Percentiles rank a stretch among this genome's conserved stretches.
These are phyloP conservation scores for Arabis alpina DNA, from an alignment of 345 rosid genomes.

Conservation along the genomic window DNA sequence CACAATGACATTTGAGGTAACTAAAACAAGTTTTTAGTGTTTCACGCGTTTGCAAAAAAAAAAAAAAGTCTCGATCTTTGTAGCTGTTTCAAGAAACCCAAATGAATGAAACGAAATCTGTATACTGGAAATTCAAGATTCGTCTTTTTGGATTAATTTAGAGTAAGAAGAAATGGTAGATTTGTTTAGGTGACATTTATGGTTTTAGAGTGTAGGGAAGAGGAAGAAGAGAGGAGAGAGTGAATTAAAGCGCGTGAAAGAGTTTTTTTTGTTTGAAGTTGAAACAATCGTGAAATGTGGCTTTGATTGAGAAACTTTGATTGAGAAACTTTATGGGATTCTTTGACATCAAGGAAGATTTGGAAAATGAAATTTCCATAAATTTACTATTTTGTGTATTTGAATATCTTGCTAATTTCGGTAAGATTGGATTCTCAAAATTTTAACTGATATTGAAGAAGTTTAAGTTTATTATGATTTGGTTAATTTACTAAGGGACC, in stretches of 20 bases:
- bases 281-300: slow-evolving; percentile 35
- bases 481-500: too few relatives aligned
- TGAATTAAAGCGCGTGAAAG: slow-evolving; percentile 32
- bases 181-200: slow-evolving; percentile 14
- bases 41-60: slow-evolving; percentile 37
- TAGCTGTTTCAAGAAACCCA: slow-evolving; percentile 20
- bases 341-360: background rate
- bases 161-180: slow-evolving; percentile 19
- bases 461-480: too few relatives aligned
- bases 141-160: background rate
- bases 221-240: slow-evolving; percentile 15
- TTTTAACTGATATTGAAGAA: background rate
- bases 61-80: slow-evolving; percentile 22
- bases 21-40: background rate
- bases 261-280: background rate
- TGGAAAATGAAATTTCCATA: slow-evolving; percentile 5
- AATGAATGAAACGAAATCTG: slow-evolving; percentile 4
- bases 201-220: slow-evolving; percentile 5
- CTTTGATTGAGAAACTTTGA: slow-evolving; percentile 39
- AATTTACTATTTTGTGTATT: background rate
- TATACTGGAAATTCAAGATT: background rate
- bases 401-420: background rate
- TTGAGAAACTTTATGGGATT: background rate
- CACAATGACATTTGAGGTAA: slow-evolving; percentile 30
- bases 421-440: background rate